These are phyloP conservation scores for Chamaecyparis obtusa DNA, from an alignment of 75 land plant species.

Conservation along the genomic window DNA sequence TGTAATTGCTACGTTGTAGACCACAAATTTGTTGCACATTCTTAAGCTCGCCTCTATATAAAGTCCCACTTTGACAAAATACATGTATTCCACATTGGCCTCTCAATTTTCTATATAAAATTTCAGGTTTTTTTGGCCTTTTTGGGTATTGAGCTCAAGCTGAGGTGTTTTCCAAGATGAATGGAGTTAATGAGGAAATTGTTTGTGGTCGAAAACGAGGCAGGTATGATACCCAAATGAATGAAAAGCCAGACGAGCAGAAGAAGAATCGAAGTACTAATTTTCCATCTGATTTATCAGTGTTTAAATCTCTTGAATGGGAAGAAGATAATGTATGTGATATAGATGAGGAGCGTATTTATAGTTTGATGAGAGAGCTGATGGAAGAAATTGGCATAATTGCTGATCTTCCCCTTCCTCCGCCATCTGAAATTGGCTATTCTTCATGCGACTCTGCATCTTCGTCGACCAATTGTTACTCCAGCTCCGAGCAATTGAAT, in stretches of 20 bases:
- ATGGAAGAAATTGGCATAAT: conserved; percentile 4
- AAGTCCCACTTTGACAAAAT: too few species aligned
- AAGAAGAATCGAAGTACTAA: not conserved
- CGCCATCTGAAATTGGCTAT: not conserved
- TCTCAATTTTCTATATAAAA: too few species aligned
- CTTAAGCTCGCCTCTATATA: too few species aligned
- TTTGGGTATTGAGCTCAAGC: too few species aligned
- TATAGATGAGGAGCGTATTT: not conserved
- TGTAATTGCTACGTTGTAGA: too few species aligned
- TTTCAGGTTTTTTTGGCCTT: too few species aligned
- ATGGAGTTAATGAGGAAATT: not conserved
- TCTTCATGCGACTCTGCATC: not conserved
- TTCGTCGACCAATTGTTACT: not conserved
- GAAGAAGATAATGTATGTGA: not conserved
- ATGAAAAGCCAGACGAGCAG: not conserved
- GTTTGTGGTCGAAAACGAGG: not conserved
- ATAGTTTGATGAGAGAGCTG: not conserved
- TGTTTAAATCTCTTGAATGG: not conserved
- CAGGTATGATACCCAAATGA: not conserved
- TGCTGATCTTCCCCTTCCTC: not conserved
- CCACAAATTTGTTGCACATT: too few species aligned
- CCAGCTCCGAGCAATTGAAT: not conserved
- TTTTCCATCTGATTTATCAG: not conserved
- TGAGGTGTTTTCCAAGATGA: not conserved
- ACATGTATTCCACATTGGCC: too few species aligned